phyloP scores from a whole-genome alignment of 2,329 filamentous ascomycete species.

The Orbilia oligospora region DNA sequence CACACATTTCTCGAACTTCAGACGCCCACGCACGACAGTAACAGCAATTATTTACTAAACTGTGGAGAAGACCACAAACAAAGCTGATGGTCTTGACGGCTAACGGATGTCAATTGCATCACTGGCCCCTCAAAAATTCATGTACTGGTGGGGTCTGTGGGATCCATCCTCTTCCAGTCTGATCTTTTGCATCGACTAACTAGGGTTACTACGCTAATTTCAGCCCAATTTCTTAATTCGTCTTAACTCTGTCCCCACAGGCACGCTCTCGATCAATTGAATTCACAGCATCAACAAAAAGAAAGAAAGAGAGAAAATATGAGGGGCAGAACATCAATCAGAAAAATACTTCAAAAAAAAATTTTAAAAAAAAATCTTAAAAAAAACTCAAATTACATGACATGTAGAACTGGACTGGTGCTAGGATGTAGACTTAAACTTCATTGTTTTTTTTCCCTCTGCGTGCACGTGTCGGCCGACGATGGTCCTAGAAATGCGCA shows the following conservation, averaged over 20 bases:
- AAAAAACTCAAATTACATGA: too few species aligned
- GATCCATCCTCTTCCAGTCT: neutral
- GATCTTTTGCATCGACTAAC: neutral
- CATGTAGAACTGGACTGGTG: too few species aligned
- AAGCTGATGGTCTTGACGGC: neutral
- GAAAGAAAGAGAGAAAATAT: neutral
- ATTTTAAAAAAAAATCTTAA: too few species aligned
- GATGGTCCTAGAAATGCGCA: too few species aligned
- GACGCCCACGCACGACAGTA: too few species aligned
- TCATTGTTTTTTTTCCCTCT: too few species aligned
- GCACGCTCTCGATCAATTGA: neutral
- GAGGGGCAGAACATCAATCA: too few species aligned
- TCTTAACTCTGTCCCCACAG: conserved; percentile 1
- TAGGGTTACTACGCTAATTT: neutral
- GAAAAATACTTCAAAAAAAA: too few species aligned
- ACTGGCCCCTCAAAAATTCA: neutral
- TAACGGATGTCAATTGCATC: neutral
- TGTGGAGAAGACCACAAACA: too few species aligned
- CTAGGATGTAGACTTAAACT: too few species aligned
- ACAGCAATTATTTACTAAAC: neutral
- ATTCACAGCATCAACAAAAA: neutral
- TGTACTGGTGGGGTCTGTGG: neutral
- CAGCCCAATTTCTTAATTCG: conserved; percentile 6
- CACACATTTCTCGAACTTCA: neutral
- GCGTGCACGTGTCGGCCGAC: too few species aligned